Evolutionary conservation across 805 yeast species (phyloP).

Genomic region (Aciculoconidium aculeatum): DNA sequence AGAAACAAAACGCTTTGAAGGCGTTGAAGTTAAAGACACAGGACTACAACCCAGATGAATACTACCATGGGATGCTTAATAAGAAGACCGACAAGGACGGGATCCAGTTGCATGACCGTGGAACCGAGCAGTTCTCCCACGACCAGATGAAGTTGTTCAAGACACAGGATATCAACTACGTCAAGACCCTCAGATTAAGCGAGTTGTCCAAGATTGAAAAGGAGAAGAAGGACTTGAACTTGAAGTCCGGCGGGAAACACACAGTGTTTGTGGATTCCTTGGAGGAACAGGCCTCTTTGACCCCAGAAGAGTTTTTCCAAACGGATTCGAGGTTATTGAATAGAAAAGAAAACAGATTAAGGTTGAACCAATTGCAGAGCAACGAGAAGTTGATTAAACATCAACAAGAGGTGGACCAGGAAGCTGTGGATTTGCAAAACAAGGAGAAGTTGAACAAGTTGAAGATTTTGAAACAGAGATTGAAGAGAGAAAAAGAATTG

Average conservation of each 20-base stretch:
- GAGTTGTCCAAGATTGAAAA: conserved; percentile 63
- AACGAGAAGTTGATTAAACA: conserved; percentile 25
- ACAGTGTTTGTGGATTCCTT: conserved; percentile 76
- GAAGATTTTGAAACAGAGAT: conserved; percentile 53
- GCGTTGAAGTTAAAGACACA: conserved; percentile 67
- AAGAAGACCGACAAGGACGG: conserved; percentile 67
- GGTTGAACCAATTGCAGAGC: conserved; percentile 51
- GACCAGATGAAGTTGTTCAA: conserved; percentile 81
- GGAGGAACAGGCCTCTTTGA: conserved; percentile 50
- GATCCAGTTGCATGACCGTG: conserved; percentile 59
- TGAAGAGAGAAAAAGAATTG: conserved; percentile 67
- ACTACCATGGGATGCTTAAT: conserved; percentile 86
- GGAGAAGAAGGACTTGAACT: conserved; percentile 42
- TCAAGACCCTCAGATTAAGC: conserved; percentile 67
- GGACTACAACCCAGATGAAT: conserved; percentile 87
- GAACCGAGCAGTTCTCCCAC: conserved; percentile 50
- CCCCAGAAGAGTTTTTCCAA: conserved; percentile 60
- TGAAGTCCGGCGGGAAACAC: conserved; percentile 65
- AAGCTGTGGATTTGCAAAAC: conserved; percentile 29
- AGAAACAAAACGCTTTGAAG: conserved; percentile 60
- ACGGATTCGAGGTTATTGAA: conserved; percentile 61
- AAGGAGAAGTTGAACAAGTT: conserved; percentile 57
- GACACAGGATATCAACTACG: conserved; percentile 86
- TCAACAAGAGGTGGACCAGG: conserved; percentile 21
- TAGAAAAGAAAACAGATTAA: conserved; percentile 68